Evolutionary conservation across 2,329 filamentous ascomycete genomes (phyloP).

Genomic region (Trichoderma atroviride): DNA sequence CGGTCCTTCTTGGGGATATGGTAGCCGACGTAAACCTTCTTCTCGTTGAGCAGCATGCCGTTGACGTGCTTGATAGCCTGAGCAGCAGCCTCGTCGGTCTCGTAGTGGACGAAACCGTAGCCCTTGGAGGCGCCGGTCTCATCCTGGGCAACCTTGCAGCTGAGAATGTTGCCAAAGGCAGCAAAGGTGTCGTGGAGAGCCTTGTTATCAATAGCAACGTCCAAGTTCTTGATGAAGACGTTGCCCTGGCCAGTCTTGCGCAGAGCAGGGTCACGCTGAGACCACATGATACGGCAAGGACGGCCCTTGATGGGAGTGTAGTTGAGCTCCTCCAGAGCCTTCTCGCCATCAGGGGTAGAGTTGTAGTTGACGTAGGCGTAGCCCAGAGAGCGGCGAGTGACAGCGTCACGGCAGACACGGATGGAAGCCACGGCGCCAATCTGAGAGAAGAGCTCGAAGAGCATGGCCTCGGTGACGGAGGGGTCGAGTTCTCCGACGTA

Average conservation of each 20-base stretch:
- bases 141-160: conserved; percentile 99
- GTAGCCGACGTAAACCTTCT: conserved; percentile 99
- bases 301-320: conserved; percentile 99
- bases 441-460: conserved; percentile 99
- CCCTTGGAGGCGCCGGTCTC: conserved; percentile 97
- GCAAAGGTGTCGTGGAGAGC: conserved; percentile 99
- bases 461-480: conserved; percentile 98
- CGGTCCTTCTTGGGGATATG: conserved; percentile 99
- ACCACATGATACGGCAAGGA: conserved; percentile 99
- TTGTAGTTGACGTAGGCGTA: conserved; percentile 99
- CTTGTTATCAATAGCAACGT: conserved; percentile 99
- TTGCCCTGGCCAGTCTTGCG: conserved; percentile 99
- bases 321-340: conserved; percentile 98
- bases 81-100: conserved; percentile 95
- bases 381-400: conserved; percentile 96
- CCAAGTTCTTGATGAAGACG: conserved; percentile 99
- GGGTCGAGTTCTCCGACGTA: conserved; percentile 98
- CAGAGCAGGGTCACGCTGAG: conserved; percentile 96
- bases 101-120: conserved; percentile 99
- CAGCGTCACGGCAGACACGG: conserved; percentile 98
- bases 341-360: conserved; percentile 93
- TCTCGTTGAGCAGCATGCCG: conserved; percentile 99
- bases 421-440: conserved; percentile 99
- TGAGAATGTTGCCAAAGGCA: conserved; percentile 97
- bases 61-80: conserved; percentile 99